phyloP scores from a whole-genome alignment of 306 rosid genomes.

The Geum urbanum region DNA sequence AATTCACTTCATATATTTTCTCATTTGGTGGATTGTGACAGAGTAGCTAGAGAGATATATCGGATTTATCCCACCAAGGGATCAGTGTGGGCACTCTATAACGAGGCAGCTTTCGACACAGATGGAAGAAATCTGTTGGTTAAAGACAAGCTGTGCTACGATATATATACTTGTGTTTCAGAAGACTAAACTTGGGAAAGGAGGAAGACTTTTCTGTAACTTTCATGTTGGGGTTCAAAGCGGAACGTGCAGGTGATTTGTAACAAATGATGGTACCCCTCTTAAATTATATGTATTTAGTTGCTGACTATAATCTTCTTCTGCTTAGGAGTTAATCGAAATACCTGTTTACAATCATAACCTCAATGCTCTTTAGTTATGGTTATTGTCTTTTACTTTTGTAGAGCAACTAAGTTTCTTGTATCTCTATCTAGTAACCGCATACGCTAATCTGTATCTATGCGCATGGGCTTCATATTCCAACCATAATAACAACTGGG shows the following conservation, averaged over 20 bases:
- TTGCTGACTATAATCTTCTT: neutral
- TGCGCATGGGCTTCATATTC: neutral
- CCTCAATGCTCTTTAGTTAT: neutral
- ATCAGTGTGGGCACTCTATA: slow-evolving; percentile 82
- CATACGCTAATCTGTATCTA: neutral
- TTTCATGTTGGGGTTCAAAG: slow-evolving; percentile 6
- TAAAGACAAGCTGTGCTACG: slow-evolving; percentile 44
- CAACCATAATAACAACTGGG: neutral
- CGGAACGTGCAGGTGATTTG: neutral
- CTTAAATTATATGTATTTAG: neutral
- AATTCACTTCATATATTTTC: slow-evolving; percentile 68
- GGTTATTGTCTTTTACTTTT: neutral
- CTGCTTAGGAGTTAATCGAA: neutral
- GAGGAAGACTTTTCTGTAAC: slow-evolving; percentile 16
- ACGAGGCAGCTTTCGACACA: slow-evolving; percentile 35
- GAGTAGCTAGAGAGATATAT: slow-evolving; percentile 58
- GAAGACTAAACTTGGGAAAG: no score
- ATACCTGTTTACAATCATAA: neutral
- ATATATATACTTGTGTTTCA: no score
- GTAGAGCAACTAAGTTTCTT: neutral
- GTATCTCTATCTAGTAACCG: neutral
- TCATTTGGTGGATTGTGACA: slow-evolving; percentile 67
- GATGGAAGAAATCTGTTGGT: slow-evolving; percentile 35
- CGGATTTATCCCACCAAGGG: slow-evolving; percentile 84
- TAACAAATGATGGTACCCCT: neutral